Percentiles rank a stretch among this genome's conserved stretches.
phyloP scores from a whole-genome alignment of 1,284 basidiomycete genomes.

The Prillingera fragicola region DNA sequence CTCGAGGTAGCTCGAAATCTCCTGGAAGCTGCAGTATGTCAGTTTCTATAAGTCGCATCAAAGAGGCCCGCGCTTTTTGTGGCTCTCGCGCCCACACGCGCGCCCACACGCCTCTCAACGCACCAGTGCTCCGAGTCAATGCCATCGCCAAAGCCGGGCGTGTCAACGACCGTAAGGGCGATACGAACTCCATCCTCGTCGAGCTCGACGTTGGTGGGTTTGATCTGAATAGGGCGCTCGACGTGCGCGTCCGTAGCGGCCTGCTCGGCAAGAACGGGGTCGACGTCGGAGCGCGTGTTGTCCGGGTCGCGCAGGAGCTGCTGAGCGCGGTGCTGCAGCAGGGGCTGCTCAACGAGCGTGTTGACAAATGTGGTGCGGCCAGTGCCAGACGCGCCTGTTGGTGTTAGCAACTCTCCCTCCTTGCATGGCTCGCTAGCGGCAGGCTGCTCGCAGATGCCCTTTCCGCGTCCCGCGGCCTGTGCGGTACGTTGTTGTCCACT shows the following conservation, averaged over 20 bases:
- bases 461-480: not conserved
- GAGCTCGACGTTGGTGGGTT: constrained; percentile 91
- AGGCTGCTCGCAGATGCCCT: not conserved
- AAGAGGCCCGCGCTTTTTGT: too few relatives aligned
- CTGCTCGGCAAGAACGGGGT: constrained; percentile 51
- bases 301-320: constrained; percentile 47
- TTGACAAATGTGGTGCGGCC: constrained; percentile 97
- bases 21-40: constrained; percentile 65
- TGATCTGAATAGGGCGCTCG: constrained; percentile 92
- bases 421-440: too few relatives aligned
- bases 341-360: constrained; percentile 91
- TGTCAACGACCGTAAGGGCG: constrained; percentile 96
- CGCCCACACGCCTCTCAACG: constrained; percentile 52
- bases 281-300: constrained; percentile 72
- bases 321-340: constrained; percentile 55
- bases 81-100: too few relatives aligned
- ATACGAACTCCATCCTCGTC: constrained; percentile 99
- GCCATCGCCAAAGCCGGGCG: constrained; percentile 97
- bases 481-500: not conserved
- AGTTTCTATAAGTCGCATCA: not conserved
- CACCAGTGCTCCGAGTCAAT: constrained; percentile 98
- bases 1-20: constrained; percentile 95
- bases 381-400: constrained; percentile 79
- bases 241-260: constrained; percentile 73
- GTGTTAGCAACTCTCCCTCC: not conserved